Evolutionary conservation across 225 moss, liverwort and hornwort species (phyloP), one percentile per base, ranked within the genome.

Genomic region (Bryoerythrophyllum caledonicum): DNA sequence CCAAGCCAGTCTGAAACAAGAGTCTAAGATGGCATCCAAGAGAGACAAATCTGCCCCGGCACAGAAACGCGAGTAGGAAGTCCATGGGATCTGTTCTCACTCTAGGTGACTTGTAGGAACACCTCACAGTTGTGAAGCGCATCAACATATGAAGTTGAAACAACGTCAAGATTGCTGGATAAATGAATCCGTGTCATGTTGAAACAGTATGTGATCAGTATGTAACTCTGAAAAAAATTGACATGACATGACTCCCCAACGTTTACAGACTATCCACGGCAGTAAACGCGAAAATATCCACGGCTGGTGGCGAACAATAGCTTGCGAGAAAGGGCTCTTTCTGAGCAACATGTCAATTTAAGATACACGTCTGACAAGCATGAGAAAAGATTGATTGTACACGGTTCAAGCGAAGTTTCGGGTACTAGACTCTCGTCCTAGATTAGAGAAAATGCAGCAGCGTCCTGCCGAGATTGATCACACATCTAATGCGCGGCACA

Each of bases 31-130:
- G 63, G 63, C 78, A 66, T 26, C 21, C 10, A 56, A 59, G 20
- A 74, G 54, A 71, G 71, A 67, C 26, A 81, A 60, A 67, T 35
- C 59, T 37, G 68, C 51, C 49, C 49, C 70, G 14, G 20, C 48
- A 41, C 74, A 40, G 25, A 79, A 77, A 41, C 62, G 44, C 9
- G 71, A 57, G 32, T 57, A 43, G 23, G 16, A 46, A 30, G 19
- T 49, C 19, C 48, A 19, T 15, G 1, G 13, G 7, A 13, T 40
- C 28, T 71, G 60, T 60, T 28, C 43, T 30, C 14, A 60, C 46
- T 41, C 8, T n/a, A 7, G 14, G 43, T 40, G 5, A 23, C 10
- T 17, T 17, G 26, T 19, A 26, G 41, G 27, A 46, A 30, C 44
- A 60, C 11, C 56, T 28, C 12, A 13, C n/a, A 14, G 20, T 28